Conservation (phyloP, 768 basidiomycete genomes). For the Suillus weaverae region DNA sequence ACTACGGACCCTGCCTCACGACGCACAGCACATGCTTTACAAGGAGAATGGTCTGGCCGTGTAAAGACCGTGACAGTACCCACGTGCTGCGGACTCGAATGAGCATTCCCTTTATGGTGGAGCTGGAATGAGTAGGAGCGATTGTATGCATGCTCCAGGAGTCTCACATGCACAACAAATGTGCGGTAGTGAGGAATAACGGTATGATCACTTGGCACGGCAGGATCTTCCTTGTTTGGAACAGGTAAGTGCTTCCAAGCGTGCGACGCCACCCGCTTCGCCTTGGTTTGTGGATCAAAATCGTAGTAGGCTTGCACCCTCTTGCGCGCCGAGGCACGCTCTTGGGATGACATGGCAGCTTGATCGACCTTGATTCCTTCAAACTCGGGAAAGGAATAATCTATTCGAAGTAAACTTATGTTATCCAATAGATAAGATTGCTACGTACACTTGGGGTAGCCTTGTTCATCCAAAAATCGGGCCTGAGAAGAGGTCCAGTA, state of each 20-base stretch:
- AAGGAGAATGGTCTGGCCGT: conserved; percentile 24
- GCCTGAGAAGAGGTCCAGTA: conserved; percentile 28
- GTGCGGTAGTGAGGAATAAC: conserved; percentile 24
- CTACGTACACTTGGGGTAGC: conserved; percentile 23
- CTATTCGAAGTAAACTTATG: conserved; percentile 10
- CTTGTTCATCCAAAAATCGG: conserved; percentile 21
- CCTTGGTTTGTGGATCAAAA: conserved; percentile 21
- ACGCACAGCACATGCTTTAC: conserved; percentile 24
- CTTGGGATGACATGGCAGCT: conserved; percentile 10
- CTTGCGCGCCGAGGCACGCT: conserved; percentile 22
- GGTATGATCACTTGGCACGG: conserved; percentile 17
- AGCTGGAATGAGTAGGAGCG: conserved; percentile 26
- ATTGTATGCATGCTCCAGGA: conserved; percentile 26
- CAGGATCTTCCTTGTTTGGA: conserved; percentile 6
- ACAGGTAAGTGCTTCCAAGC: conserved; percentile 21
- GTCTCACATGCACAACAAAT: conserved; percentile 26
- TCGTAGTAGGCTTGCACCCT: conserved; percentile 25
- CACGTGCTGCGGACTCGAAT: conserved; percentile 11
- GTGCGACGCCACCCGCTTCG: background rate
- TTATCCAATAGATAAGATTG: background rate
- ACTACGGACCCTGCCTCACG: conserved; percentile 19
- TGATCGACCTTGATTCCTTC: conserved; percentile 27
- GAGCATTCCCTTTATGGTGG: conserved; percentile 13
- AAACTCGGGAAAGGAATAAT: conserved; percentile 30
- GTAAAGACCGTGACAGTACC: conserved; percentile 27